phyloP scores from a whole-genome alignment of 129 eudicot species.

The Ambrosia artemisiifolia region DNA sequence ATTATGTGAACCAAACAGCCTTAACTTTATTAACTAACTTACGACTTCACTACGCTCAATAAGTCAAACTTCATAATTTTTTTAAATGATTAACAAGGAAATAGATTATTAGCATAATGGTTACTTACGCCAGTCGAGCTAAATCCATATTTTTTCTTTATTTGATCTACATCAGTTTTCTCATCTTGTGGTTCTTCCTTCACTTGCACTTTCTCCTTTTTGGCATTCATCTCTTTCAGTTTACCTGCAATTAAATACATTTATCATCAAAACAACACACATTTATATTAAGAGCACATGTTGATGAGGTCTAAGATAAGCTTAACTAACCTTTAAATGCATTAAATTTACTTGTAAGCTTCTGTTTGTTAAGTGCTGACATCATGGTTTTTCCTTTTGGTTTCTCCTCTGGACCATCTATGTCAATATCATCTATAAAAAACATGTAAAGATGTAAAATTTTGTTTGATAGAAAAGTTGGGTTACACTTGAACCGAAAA shows the following conservation, averaged over 20 bases:
- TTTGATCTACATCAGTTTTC: conserved; percentile 77
- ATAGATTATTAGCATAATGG: background rate
- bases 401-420: conserved; percentile 71
- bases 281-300: background rate
- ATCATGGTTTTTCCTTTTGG: conserved; percentile 71
- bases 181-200: conserved; percentile 63
- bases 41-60: too few relatives aligned
- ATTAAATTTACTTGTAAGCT: conserved; percentile 70
- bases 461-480: background rate
- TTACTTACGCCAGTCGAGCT: conserved; percentile 58
- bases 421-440: conserved; percentile 72
- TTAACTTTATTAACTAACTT: too few relatives aligned
- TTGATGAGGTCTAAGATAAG: background rate
- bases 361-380: conserved; percentile 65
- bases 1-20: background rate
- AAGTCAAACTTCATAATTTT: background rate
- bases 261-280: background rate
- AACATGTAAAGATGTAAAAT: conserved; percentile 5
- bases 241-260: conserved; percentile 50
- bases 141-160: conserved; percentile 94
- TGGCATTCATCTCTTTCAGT: conserved; percentile 58
- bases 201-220: conserved; percentile 61
- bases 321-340: conserved; percentile 67
- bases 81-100: background rate
- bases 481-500: background rate